These are phyloP conservation scores for Dryas integrifolia DNA, from an alignment of 331 rosid species.

Conservation along the genomic window DNA sequence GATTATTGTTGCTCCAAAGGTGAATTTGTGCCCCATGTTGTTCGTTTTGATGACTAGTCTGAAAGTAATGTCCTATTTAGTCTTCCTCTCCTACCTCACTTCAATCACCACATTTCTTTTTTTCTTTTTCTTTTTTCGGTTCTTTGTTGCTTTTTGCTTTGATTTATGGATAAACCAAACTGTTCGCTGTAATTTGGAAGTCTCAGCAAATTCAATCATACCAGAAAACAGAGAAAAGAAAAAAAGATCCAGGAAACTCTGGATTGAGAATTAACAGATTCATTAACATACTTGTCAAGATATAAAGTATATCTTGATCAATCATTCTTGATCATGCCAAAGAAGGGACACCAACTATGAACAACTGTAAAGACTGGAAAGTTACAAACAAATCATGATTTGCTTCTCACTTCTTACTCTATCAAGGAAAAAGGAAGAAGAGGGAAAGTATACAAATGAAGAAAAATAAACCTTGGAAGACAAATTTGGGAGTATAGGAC, in stretches of 20 bases:
- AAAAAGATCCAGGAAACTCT: neutral
- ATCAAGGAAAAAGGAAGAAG: neutral
- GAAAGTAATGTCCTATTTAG: no score
- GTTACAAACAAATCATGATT: constrained; percentile 14
- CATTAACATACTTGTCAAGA: constrained; percentile 6
- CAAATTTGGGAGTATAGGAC: constrained; percentile 32
- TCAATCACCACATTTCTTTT: no score
- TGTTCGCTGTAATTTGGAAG: neutral
- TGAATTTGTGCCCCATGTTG: constrained; percentile 12
- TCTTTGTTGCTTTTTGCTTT: neutral
- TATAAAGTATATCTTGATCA: constrained; percentile 1
- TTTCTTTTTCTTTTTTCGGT: neutral
- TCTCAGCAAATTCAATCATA: neutral
- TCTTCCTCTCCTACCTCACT: no score
- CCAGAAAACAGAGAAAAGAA: neutral
- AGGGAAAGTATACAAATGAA: constrained; percentile 7
- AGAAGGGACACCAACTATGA: constrained; percentile 9
- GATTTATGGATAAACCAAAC: neutral
- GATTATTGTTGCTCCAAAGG: constrained; percentile 33
- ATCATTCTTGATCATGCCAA: neutral
- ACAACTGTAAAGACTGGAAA: constrained; percentile 11
- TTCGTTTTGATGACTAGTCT: constrained; percentile 7
- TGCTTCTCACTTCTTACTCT: constrained; percentile 22
- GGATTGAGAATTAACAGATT: neutral
- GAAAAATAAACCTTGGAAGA: neutral